Base-by-base conservation (phyloP, 1,284 basidiomycete genomes). In the Fomitopsis betulina region DNA sequence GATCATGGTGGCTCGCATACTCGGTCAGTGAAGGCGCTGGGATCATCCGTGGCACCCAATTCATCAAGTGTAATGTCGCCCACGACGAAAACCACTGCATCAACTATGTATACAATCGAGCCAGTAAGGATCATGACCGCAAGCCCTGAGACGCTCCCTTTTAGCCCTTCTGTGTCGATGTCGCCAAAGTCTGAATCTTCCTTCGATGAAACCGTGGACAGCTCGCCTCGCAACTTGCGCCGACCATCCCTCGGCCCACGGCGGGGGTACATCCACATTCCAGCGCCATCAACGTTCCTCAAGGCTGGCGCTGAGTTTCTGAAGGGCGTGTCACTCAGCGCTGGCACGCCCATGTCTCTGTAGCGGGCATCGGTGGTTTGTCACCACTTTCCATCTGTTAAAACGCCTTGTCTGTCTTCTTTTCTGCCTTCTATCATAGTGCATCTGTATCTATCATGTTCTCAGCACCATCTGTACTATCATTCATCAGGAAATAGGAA, bases 251-350 rank as follows among this genome's bases (percentile, higher is more conserved):
- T 9, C 4, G 23, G 13, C 21, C 47, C 32, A 17, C 52, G 53
- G 15, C 53, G 57, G 35, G 33, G 45, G 2, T 38, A 49, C 17
- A 13, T 58, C 0, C 27, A 53, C 25, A n/a, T 58, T 1, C 57
- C 47, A 5, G 57, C 53, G 2, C 57, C 57, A 10, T 43, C 27
- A 15, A 40, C 57, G 43, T 58, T 58, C 49, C 21, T 58, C n/a
- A 54, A 55, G 38, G 66, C 64, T 2, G 64, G 68, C 17, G 78
- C 82, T 57, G 76, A 77, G n/a, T 62, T 85, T 54, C 68, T 84
- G 54, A 79, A 72, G 59, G 75, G 76, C 32, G 72, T 82, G 35
- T 76, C 59, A 56, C 52, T 55, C 47, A 58, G 57, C 33, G 45
- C 32, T 15, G 57, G 57, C 6, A 45, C 53, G 21, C 57, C 57